Percentiles rank a stretch among this genome's conserved stretches.
phyloP scores from a whole-genome alignment of 2,329 filamentous ascomycete genomes.

The Paraconiothyrium brasiliense region DNA sequence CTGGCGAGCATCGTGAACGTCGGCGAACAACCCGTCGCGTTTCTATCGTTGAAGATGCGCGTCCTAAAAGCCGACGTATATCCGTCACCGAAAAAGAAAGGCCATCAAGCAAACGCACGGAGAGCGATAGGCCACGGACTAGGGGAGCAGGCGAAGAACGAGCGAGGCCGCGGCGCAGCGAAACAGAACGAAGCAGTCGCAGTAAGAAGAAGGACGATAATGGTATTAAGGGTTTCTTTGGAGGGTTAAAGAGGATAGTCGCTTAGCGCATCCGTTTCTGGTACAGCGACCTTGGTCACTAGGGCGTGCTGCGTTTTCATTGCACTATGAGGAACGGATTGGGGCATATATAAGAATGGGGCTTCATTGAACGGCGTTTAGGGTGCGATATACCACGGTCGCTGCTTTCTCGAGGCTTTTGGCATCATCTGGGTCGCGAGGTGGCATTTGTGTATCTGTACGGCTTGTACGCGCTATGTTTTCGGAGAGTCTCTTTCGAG shows the following conservation, averaged over 20 bases:
- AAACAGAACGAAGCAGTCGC: constrained; percentile 34
- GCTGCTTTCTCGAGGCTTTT: not conserved
- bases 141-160: constrained; percentile 37
- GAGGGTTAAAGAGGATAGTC: constrained; percentile 44
- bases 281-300: not conserved
- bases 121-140: constrained; percentile 40
- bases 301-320: not conserved
- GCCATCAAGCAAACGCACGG: constrained; percentile 36
- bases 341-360: constrained; percentile 12
- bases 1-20: constrained; percentile 38
- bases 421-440: not conserved
- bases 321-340: constrained; percentile 4
- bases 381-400: constrained; percentile 15
- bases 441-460: constrained; percentile 26
- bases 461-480: constrained; percentile 11
- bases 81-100: constrained; percentile 44
- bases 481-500: not conserved
- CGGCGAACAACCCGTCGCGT: constrained; percentile 32
- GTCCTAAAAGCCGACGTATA: constrained; percentile 42
- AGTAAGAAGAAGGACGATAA: constrained; percentile 44
- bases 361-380: constrained; percentile 27
- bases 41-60: constrained; percentile 39
- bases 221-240: constrained; percentile 42
- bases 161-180: constrained; percentile 33
- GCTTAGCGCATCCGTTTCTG: constrained; percentile 21